These are phyloP conservation scores for Poa annua DNA, from an alignment of 176 grass and related monocot species.

Conservation along the genomic window DNA sequence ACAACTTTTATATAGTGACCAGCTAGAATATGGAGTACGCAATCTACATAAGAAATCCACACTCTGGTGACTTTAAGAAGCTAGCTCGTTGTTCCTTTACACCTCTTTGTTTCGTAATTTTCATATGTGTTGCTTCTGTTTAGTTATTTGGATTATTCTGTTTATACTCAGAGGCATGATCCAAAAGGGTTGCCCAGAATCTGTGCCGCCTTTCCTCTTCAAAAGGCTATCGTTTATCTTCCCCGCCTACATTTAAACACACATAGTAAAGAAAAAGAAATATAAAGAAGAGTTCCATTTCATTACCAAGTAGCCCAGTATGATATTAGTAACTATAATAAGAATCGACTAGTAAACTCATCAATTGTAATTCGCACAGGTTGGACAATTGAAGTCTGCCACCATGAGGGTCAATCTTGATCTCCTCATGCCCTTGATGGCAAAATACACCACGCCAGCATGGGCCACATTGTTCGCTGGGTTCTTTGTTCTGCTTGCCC, in stretches of 20 bases:
- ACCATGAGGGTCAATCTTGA: slow-evolving; percentile 57
- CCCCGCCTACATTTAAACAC: slow-evolving; percentile 67
- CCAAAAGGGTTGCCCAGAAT: slow-evolving; percentile 67
- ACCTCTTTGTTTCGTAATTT: too few relatives aligned
- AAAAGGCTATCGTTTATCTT: slow-evolving; percentile 94
- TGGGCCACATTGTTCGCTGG: slow-evolving; percentile 72
- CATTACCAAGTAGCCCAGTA: too few relatives aligned
- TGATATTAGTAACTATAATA: background rate
- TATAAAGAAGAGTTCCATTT: background rate
- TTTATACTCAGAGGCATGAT: slow-evolving; percentile 46
- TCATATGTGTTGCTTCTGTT: too few relatives aligned
- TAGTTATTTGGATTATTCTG: too few relatives aligned
- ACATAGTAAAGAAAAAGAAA: slow-evolving; percentile 22
- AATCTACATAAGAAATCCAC: too few relatives aligned
- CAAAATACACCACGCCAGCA: slow-evolving; percentile 48
- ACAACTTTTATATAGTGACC: too few relatives aligned
- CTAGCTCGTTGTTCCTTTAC: too few relatives aligned
- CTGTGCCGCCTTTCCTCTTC: slow-evolving; percentile 73
- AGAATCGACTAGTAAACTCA: slow-evolving; percentile 1
- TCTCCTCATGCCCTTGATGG: slow-evolving; percentile 35
- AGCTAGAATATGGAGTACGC: too few relatives aligned
- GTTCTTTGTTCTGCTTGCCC: slow-evolving; percentile 65
- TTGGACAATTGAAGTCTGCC: background rate
- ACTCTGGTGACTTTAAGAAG: too few relatives aligned
- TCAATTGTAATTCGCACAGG: background rate